Evolutionary conservation across 1,284 basidiomycete species (phyloP).

Genomic region (Golubevia pallescens): DNA sequence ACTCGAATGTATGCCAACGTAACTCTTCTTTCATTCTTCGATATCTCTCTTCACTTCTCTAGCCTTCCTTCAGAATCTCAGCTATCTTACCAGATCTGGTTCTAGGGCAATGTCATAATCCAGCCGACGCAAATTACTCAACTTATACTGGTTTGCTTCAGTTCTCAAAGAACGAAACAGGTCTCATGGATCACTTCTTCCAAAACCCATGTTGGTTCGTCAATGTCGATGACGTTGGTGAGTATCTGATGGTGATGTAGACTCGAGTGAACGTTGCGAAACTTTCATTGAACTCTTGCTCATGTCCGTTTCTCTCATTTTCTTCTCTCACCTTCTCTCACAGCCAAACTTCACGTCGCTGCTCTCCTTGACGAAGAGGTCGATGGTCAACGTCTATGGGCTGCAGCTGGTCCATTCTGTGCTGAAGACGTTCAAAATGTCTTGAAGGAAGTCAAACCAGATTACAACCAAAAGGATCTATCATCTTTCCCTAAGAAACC

Average conservation of each 20-base stretch:
- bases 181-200: not conserved
- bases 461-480: not conserved
- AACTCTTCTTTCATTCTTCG: not conserved
- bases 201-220: not conserved
- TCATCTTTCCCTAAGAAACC: not conserved
- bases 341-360: constrained; percentile 8
- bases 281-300: too few species aligned
- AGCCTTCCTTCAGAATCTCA: constrained; percentile 7
- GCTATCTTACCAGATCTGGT: constrained; percentile 7
- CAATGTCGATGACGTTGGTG: constrained; percentile 6
- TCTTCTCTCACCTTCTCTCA: too few species aligned
- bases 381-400: constrained; percentile 1
- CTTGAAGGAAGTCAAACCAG: constrained; percentile 10
- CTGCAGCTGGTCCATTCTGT: not conserved
- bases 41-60: not conserved
- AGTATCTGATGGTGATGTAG: too few species aligned
- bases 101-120: constrained; percentile 4
- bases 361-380: constrained; percentile 4
- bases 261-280: too few species aligned
- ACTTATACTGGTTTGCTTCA: not conserved
- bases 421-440: constrained; percentile 4
- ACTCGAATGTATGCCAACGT: too few species aligned
- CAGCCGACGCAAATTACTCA: not conserved
- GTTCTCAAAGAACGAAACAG: not conserved
- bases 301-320: too few species aligned